Conservation (phyloP, 2,329 filamentous ascomycete species). For the Dothistroma pini region DNA sequence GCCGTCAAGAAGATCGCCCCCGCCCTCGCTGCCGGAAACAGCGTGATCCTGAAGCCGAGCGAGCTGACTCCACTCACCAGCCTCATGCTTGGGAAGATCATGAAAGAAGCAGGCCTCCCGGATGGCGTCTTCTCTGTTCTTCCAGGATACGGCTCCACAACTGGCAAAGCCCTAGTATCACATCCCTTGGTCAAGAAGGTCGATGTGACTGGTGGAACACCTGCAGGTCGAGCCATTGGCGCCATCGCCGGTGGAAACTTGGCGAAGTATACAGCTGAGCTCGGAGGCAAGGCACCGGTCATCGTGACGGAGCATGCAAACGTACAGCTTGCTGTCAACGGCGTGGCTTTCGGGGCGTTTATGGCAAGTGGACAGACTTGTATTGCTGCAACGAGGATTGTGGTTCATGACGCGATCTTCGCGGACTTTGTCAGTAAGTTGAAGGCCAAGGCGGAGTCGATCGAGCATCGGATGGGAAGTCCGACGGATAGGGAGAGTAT, state of each 20-base stretch:
- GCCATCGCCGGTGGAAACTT: conserved; percentile 60
- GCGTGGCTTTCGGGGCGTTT: conserved; percentile 53
- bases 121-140: conserved; percentile 71
- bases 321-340: conserved; percentile 50
- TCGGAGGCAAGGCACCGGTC: conserved; percentile 57
- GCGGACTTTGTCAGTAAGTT: conserved; percentile 58
- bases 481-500: conserved; percentile 64
- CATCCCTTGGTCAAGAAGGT: conserved; percentile 71
- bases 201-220: conserved; percentile 72
- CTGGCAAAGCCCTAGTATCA: conserved; percentile 65
- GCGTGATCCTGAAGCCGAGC: conserved; percentile 54
- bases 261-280: conserved; percentile 58
- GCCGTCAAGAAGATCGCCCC: conserved; percentile 76
- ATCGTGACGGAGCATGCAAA: conserved; percentile 51
- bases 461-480: conserved; percentile 61
- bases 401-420: conserved; percentile 48
- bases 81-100: conserved; percentile 59
- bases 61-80: conserved; percentile 56
- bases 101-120: conserved; percentile 69
- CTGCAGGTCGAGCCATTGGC: conserved; percentile 66
- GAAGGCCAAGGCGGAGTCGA: conserved; percentile 62
- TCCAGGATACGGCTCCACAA: conserved; percentile 66
- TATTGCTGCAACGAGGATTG: conserved; percentile 53
- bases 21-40: conserved; percentile 55
- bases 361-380: conserved; percentile 59